Percentiles rank a stretch among this genome's conserved stretches.
phyloP scores from a whole-genome alignment of 805 yeast species.

The Zygosaccharomyces bisporus region DNA sequence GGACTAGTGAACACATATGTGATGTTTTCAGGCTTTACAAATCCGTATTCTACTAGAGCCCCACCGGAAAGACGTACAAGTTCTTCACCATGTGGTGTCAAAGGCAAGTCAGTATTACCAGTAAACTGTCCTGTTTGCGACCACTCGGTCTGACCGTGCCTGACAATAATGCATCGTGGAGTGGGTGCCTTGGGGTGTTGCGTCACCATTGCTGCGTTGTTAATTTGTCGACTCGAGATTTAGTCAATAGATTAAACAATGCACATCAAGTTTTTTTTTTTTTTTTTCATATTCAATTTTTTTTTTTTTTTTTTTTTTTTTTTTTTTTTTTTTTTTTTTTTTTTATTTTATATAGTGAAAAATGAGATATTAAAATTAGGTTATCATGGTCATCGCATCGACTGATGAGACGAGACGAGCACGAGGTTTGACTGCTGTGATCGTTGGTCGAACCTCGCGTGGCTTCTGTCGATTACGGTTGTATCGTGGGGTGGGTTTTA shows the following conservation, averaged over 20 bases:
- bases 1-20: slow-evolving; percentile 76
- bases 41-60: slow-evolving; percentile 52
- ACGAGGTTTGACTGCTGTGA: background rate
- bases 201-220: slow-evolving; percentile 15
- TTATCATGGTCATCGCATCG: background rate
- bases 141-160: slow-evolving; percentile 95
- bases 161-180: slow-evolving; percentile 67
- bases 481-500: background rate
- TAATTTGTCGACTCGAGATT: background rate
- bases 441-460: background rate
- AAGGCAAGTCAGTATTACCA: slow-evolving; percentile 73
- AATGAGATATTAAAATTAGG: background rate
- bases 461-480: background rate
- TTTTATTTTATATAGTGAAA: background rate
- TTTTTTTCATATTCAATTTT: too few species aligned
- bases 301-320: too few species aligned
- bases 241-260: background rate
- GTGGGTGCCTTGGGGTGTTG: slow-evolving; percentile 36
- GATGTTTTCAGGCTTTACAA: slow-evolving; percentile 61
- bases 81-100: slow-evolving; percentile 71
- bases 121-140: slow-evolving; percentile 91
- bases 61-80: slow-evolving; percentile 76
- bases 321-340: background rate
- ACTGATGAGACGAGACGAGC: background rate
- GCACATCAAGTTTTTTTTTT: too few species aligned